Conservation (phyloP, 345 rosid species). For the Citrus sinensis region DVS_A1.0 CM039168.1:5210501-5211000, state of each 20-base stretch:
- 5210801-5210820: slow-evolving; percentile 55
- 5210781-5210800: slow-evolving; percentile 72
- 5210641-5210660: background rate
- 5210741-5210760: slow-evolving; percentile 45
- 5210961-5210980: slow-evolving; percentile 65
- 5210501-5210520: slow-evolving; percentile 62
- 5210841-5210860: background rate
- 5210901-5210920: too few relatives aligned
- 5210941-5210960: slow-evolving; percentile 50
- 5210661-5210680: slow-evolving; percentile 48
- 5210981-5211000: slow-evolving; percentile 37
- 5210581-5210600: too few relatives aligned
- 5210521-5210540: slow-evolving; percentile 72
- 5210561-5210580: slow-evolving; percentile 33
- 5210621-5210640: too few relatives aligned
- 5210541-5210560: slow-evolving; percentile 41
- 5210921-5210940: background rate
- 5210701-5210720: slow-evolving; percentile 53
- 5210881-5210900: too few relatives aligned
- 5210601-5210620: too few relatives aligned
- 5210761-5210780: slow-evolving; percentile 47
- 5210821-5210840: slow-evolving; percentile 30
- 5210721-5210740: slow-evolving; percentile 24
- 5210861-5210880: too few relatives aligned
- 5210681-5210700: slow-evolving; percentile 68